phyloP scores from a whole-genome alignment of 495 filamentous ascomycete species.

The Penicillium coffeae region DNA sequence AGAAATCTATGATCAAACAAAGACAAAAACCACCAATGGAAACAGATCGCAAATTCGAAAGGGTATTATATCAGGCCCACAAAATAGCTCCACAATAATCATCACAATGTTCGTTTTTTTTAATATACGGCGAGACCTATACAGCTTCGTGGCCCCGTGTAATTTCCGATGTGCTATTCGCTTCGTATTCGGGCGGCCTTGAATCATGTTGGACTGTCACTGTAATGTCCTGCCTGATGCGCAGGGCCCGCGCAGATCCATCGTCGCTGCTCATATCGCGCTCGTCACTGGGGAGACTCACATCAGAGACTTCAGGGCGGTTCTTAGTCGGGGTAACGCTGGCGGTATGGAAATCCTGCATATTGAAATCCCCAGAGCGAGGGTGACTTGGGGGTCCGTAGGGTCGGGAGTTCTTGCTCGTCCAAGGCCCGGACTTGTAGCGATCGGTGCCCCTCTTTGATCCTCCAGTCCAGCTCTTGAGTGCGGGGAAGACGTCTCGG shows the following conservation, averaged over 20 bases:
- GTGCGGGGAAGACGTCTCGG: constrained; percentile 53
- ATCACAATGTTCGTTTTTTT: constrained; percentile 6
- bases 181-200: constrained; percentile 22
- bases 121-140: neutral
- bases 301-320: constrained; percentile 22
- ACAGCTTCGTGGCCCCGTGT: constrained; percentile 11
- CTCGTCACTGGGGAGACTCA: constrained; percentile 29
- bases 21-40: neutral
- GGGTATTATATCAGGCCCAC: neutral
- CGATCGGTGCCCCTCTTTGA: constrained; percentile 37
- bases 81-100: constrained; percentile 18
- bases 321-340: constrained; percentile 27
- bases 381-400: constrained; percentile 33
- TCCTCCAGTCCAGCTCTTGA: constrained; percentile 46
- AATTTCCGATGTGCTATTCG: constrained; percentile 9
- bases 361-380: constrained; percentile 30
- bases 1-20: neutral
- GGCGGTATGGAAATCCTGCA: constrained; percentile 31
- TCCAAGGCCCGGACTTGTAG: constrained; percentile 38
- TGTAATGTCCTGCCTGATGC: constrained; percentile 46
- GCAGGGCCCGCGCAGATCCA: constrained; percentile 38
- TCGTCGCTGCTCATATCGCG: constrained; percentile 39
- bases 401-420: constrained; percentile 31
- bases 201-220: constrained; percentile 40
- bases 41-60: too few species aligned